These are phyloP conservation scores for Podaxis mareebaensis DNA, from an alignment of 768 basidiomycete species.

Conservation along the genomic window DNA sequence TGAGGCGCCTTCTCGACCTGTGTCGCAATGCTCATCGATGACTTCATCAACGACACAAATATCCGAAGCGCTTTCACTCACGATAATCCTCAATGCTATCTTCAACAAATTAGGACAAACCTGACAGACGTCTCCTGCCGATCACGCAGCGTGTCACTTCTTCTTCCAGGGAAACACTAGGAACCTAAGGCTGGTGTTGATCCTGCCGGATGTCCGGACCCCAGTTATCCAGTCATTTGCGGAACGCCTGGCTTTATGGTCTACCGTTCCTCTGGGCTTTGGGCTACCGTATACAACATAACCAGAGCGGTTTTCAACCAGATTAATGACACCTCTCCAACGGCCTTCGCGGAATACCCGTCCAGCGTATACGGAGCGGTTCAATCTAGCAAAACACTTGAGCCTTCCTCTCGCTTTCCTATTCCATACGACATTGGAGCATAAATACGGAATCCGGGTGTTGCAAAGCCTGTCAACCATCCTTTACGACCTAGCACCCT, in stretches of 20 bases:
- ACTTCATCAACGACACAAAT: slow-evolving; percentile 21
- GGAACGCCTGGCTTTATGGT: slow-evolving; percentile 82
- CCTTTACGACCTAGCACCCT: slow-evolving; percentile 31
- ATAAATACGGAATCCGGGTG: neutral
- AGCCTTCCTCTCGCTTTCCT: slow-evolving; percentile 3
- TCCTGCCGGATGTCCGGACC: slow-evolving; percentile 74
- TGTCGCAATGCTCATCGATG: neutral
- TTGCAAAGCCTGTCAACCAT: slow-evolving; percentile 18
- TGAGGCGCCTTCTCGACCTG: slow-evolving; percentile 26
- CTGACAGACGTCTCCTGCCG: slow-evolving; percentile 45
- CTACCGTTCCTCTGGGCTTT: slow-evolving; percentile 59
- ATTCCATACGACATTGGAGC: neutral
- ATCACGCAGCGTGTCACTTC: slow-evolving; percentile 60
- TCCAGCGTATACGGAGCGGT: slow-evolving; percentile 3
- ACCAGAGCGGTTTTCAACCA: slow-evolving; percentile 35
- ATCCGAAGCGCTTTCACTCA: slow-evolving; percentile 17
- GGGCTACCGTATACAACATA: slow-evolving; percentile 48
- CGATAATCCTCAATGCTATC: slow-evolving; percentile 27
- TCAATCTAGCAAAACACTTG: neutral
- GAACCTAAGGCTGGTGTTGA: slow-evolving; percentile 44
- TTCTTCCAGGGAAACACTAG: slow-evolving; percentile 81
- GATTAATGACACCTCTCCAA: slow-evolving; percentile 19
- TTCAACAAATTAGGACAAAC: slow-evolving; percentile 47
- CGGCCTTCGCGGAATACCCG: slow-evolving; percentile 16
- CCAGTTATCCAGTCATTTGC: slow-evolving; percentile 76